Percentiles rank a stretch among this genome's conserved stretches.
Conservation (phyloP, 2,329 filamentous ascomycete species). For the Botryosphaeria dothidea region DNA sequence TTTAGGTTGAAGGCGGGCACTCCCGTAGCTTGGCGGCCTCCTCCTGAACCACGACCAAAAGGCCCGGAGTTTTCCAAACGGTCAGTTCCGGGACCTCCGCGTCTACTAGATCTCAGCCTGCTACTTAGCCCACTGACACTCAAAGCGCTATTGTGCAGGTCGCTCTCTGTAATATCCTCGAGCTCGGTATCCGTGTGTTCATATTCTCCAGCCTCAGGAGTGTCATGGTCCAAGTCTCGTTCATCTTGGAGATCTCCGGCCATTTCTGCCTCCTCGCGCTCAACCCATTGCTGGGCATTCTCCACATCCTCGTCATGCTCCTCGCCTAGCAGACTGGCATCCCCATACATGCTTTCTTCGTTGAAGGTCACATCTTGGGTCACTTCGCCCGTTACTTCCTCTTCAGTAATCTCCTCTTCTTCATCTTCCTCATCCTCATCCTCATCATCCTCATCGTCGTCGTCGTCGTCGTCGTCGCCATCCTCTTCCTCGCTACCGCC, state of each 20-base stretch:
- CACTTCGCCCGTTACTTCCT: conserved; percentile 39
- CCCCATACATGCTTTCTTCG: conserved; percentile 47
- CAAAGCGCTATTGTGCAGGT: conserved; percentile 4
- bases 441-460: conserved; percentile 44
- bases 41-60: conserved; percentile 1
- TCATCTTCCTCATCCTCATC: conserved; percentile 54
- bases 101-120: conserved; percentile 4
- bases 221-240: conserved; percentile 50
- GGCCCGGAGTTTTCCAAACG: background rate
- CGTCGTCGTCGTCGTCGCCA: conserved; percentile 30
- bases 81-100: background rate
- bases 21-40: background rate
- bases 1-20: conserved; percentile 15
- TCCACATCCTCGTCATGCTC: conserved; percentile 23
- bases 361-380: conserved; percentile 44
- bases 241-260: conserved; percentile 50
- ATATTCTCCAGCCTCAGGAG: conserved; percentile 54
- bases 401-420: conserved; percentile 44
- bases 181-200: conserved; percentile 57
- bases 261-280: conserved; percentile 49
- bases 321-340: conserved; percentile 44
- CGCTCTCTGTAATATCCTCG: conserved; percentile 34
- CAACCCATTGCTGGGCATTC: conserved; percentile 37
- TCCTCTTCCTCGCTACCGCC: conserved; percentile 25
- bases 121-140: background rate